Evolutionary conservation across 1,139 yeast species (phyloP), one percentile per base, ranked within the genome.

Genomic region (Chernovozyma aurita): DNA sequence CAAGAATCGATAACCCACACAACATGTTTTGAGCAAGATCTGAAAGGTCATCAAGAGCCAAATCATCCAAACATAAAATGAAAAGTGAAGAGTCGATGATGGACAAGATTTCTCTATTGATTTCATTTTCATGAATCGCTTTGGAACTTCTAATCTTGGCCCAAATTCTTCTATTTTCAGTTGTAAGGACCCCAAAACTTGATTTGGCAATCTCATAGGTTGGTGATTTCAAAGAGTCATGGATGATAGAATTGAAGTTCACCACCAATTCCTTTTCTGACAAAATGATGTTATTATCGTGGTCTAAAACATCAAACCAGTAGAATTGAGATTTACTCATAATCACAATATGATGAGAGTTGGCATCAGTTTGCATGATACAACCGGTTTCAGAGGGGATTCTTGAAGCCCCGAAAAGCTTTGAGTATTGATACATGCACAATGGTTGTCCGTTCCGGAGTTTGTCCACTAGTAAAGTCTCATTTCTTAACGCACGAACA

Each of bases 291-390:
- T 84, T 81, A 53, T 84, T 77, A 42, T 79, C 65, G 37, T 70
- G 70, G 57, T 86, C 95, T 51, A 87, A 66, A 2, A 87, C 96
- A 55, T 87, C 95, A 57, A 87, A 87, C 95, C 96, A 87, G 61
- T 87, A 87, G 59, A 86, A 84, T 58, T 87, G 95, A 4, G 95
- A 85, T 52, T 84, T 81, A 45, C 88, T 80, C 56, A 85, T 65
- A n/a, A 87, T 90, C 22, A 85, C 84, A 37, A 87, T 78, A 56
- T 87, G 96, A 50, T 79, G 83, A 2, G 94, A 79, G 12, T 78
- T 67, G 14, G 72, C 57, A 55, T 86, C 95, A 4, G 86, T 74
- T 59, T 86, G 95, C 83, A 87, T 80, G 41, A 85, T 76, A 59
- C 96, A 87, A 3, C 95, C 95, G 28, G 72, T 70, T 31, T 59